These are phyloP conservation scores for Pleochaeta shiraiana DNA, from an alignment of 2,329 filamentous ascomycete genomes.

Conservation along the genomic window DNA sequence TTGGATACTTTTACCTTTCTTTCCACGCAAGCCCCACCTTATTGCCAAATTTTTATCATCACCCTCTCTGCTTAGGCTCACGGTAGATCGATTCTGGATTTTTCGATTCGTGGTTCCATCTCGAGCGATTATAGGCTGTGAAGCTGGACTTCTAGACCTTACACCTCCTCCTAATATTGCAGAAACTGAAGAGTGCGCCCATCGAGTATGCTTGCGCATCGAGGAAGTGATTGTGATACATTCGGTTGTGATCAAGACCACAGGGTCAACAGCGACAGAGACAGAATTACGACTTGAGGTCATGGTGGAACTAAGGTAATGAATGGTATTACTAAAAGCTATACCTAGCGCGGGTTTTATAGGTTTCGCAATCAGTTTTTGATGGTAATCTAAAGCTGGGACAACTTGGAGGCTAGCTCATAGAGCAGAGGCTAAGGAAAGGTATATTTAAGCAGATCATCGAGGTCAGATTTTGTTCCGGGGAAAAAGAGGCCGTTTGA, in stretches of 20 bases:
- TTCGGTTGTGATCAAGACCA: slow-evolving; percentile 91
- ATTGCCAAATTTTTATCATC: slow-evolving; percentile 44
- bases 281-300: no score
- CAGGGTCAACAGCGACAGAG: slow-evolving; percentile 70
- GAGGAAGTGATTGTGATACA: slow-evolving; percentile 97
- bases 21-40: slow-evolving; percentile 81
- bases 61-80: slow-evolving; percentile 20
- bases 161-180: slow-evolving; percentile 68
- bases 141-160: slow-evolving; percentile 22
- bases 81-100: slow-evolving; percentile 11
- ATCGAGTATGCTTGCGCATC: slow-evolving; percentile 93
- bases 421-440: no score
- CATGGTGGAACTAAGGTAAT: no score
- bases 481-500: no score
- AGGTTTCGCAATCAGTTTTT: no score
- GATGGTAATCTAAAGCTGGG: no score
- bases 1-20: slow-evolving; percentile 93
- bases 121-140: slow-evolving; percentile 22
- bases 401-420: no score
- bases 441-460: no score
- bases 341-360: no score
- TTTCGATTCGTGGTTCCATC: slow-evolving; percentile 12
- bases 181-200: slow-evolving; percentile 87
- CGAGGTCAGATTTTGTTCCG: no score
- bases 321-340: no score